phyloP scores from a whole-genome alignment of 139 green algal species.

The Nannochloris sp. region DNA sequence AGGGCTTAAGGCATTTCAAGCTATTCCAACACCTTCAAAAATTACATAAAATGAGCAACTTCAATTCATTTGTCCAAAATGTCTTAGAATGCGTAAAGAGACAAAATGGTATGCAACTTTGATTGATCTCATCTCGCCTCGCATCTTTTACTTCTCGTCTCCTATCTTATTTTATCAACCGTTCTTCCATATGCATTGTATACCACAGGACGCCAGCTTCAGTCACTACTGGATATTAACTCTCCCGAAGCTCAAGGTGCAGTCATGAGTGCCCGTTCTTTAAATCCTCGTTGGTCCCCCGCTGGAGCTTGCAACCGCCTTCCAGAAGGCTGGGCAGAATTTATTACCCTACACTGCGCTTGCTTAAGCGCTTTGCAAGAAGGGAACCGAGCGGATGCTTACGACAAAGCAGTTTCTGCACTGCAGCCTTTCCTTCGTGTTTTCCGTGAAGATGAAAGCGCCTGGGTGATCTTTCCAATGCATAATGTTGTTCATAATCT shows the following conservation, averaged over 20 bases:
- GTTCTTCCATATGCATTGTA: neutral
- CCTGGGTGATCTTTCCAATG: constrained; percentile 42
- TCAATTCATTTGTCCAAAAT: constrained; percentile 5
- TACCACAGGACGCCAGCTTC: constrained; percentile 7
- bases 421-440: constrained; percentile 31
- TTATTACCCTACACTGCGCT: constrained; percentile 19
- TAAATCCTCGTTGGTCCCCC: constrained; percentile 17
- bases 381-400: constrained; percentile 25
- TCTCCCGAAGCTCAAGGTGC: neutral
- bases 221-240: constrained; percentile 7
- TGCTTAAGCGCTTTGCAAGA: constrained; percentile 21
- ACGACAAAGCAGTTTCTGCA: constrained; percentile 16
- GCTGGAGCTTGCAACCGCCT: neutral
- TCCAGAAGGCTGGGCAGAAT: constrained; percentile 26
- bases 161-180: neutral
- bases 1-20: no score
- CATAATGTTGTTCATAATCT: constrained; percentile 39
- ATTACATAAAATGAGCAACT: constrained; percentile 2
- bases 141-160: neutral
- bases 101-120: constrained; percentile 14
- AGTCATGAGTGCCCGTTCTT: neutral
- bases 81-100: neutral
- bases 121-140: no score
- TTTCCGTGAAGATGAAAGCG: constrained; percentile 31
- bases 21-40: neutral